These are phyloP conservation scores for Saccharomycopsis phalli DNA, from an alignment of 1,139 yeast species.

Conservation along the genomic window DNA sequence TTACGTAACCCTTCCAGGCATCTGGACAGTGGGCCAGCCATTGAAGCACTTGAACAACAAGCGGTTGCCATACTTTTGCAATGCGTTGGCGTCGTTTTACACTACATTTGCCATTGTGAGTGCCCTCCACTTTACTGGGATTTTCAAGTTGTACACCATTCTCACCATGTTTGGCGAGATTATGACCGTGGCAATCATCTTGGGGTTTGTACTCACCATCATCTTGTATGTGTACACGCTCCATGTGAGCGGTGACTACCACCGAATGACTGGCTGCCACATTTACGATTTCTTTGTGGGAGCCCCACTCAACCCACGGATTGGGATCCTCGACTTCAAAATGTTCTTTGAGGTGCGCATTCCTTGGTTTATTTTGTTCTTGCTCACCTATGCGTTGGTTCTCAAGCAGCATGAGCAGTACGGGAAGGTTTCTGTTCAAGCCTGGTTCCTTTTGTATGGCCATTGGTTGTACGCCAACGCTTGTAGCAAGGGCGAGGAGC, in stretches of 20 bases:
- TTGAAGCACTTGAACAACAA: conserved; percentile 67
- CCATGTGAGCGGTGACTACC: conserved; percentile 61
- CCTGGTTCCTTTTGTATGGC: conserved; percentile 64
- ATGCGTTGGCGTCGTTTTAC: conserved; percentile 82
- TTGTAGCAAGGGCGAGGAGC: conserved; percentile 94
- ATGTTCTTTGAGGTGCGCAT: conserved; percentile 75
- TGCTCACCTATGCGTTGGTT: conserved; percentile 65
- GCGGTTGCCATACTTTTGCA: conserved; percentile 87
- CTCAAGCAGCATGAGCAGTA: conserved; percentile 72
- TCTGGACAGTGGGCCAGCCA: conserved; percentile 93
- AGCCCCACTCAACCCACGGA: conserved; percentile 91
- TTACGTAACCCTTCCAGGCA: conserved; percentile 86
- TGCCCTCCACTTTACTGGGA: conserved; percentile 59
- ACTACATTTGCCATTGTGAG: conserved; percentile 50
- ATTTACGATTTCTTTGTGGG: conserved; percentile 94
- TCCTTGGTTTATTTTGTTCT: conserved; percentile 90
- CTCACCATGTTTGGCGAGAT: conserved; percentile 81
- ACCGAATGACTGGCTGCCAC: conserved; percentile 85
- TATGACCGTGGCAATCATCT: conserved; percentile 81
- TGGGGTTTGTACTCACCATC: conserved; percentile 63
- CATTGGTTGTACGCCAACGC: conserved; percentile 96
- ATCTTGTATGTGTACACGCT: conserved; percentile 57
- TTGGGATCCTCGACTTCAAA: conserved; percentile 86
- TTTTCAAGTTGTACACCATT: conserved; percentile 64
- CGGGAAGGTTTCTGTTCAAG: conserved; percentile 74